Evolutionary conservation across 352 stramenopile genomes (phyloP), one percentile per base, ranked within the genome.

Genomic region (Phytophthora citricola): DNA sequence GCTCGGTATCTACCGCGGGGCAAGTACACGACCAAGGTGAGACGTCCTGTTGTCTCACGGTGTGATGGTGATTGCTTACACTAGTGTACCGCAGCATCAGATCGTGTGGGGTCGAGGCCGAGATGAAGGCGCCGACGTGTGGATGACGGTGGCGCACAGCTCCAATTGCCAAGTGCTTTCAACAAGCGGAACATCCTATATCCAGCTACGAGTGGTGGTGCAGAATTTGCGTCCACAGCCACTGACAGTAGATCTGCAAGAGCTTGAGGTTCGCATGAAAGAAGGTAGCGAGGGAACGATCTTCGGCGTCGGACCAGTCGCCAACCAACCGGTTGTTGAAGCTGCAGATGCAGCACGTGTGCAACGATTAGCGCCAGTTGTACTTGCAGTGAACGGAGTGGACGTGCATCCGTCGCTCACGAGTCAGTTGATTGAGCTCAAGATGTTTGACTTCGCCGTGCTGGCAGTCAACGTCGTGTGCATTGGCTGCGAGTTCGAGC

Each of bases 191-290:
- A 76, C 53, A 17, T 32, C 74, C 36, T 89, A 76, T 58, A 81
- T 93, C 41, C 83, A 93, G 55, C 66, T 93, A 24, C 85, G 85
- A 7, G 50, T 93, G 5, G 78, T 86, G 17, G 63, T 93, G 22
- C 85, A 93, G 68, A 93, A 93, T 56, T 61, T 89, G 6, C 71
- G 71, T n/a, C 57, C 79, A 4, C 75, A 76, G 45, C 65, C 73
- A 24, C 68, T 93, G n/a, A 79, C 72, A 1, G 66, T 93, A 22
- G 81, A 91, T 48, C 57, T 90, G 26, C 66, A 78, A 26, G 81
- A 90, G 9, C 77, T 93, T 22, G 68, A 84, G 58, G 79, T 93
- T 1, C 72, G 80, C 56, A 89, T 87, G 78, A 93, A 92, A 70
- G 80, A 87, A 41, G 83, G 85, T 3, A 62, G 68, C n/a, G 66